Evolutionary conservation across 202 grass and related monocot species (phyloP).

Genomic region (Zizania palustris): DNA sequence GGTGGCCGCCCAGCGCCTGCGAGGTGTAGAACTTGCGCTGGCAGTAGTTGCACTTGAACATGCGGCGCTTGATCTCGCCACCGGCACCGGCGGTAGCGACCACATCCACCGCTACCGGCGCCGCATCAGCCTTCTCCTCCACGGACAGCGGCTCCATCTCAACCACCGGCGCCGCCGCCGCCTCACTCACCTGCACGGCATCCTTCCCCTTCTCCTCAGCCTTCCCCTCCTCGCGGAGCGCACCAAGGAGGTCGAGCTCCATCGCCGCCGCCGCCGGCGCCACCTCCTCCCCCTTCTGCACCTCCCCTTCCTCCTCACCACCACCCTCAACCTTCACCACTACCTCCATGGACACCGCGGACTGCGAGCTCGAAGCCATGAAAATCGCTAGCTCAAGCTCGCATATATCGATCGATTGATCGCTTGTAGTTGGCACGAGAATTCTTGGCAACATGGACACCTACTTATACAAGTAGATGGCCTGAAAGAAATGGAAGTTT

Average conservation of each 20-base stretch:
- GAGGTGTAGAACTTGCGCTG: slow-evolving; percentile 70
- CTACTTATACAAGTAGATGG: slow-evolving; percentile 54
- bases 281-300: background rate
- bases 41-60: slow-evolving; percentile 72
- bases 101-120: background rate
- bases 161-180: background rate
- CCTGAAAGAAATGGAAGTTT: slow-evolving; percentile 33
- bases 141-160: background rate
- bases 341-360: slow-evolving; percentile 36
- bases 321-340: slow-evolving; percentile 20
- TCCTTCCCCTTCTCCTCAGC: slow-evolving; percentile 25
- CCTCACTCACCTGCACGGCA: background rate
- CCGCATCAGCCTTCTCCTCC: background rate
- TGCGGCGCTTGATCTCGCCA: slow-evolving; percentile 32
- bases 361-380: slow-evolving; percentile 41
- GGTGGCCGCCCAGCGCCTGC: slow-evolving; percentile 73
- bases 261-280: background rate
- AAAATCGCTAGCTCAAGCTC: too few relatives aligned
- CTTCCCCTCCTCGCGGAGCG: background rate
- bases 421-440: slow-evolving; percentile 9
- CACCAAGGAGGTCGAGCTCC: slow-evolving; percentile 47
- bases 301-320: background rate
- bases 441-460: background rate
- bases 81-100: background rate
- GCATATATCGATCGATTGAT: slow-evolving; percentile 9